A percentile compares a stretch with the other conserved stretches of the same genome.
phyloP scores from a whole-genome alignment of 2,329 filamentous ascomycete species.

The Penicillium sp. region DNA sequence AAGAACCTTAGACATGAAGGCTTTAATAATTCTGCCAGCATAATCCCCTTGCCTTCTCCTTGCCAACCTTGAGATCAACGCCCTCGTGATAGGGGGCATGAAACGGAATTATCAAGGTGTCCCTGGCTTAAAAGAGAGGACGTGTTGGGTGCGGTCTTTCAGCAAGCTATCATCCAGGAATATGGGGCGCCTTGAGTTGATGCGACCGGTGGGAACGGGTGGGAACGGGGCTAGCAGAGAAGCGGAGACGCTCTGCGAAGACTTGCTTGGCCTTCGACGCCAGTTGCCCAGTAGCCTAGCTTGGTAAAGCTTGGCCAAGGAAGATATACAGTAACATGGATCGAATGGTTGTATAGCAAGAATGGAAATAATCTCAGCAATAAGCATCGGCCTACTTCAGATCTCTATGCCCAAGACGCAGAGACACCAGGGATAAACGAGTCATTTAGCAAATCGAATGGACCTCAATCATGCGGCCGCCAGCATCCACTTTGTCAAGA shows the following conservation, averaged over 20 bases:
- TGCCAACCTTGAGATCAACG: too few relatives aligned
- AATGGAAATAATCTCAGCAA: too few relatives aligned
- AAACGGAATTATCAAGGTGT: too few relatives aligned
- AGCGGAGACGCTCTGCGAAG: not conserved
- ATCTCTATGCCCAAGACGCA: not conserved
- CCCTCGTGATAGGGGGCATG: too few relatives aligned
- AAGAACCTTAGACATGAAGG: too few relatives aligned
- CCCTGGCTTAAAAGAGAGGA: slow-evolving; percentile 12
- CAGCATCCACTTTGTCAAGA: not conserved
- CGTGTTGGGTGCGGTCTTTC: too few relatives aligned
- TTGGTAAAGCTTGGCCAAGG: not conserved
- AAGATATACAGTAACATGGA: not conserved
- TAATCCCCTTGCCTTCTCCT: too few relatives aligned
- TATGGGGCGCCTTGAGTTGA: too few relatives aligned
- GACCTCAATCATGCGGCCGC: not conserved
- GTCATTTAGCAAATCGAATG: not conserved
- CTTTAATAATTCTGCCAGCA: too few relatives aligned
- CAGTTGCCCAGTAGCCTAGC: not conserved
- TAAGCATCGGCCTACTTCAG: too few relatives aligned
- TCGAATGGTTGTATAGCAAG: not conserved
- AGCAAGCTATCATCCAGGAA: too few relatives aligned
- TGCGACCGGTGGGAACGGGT: not conserved
- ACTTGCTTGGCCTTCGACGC: not conserved
- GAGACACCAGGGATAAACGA: not conserved
- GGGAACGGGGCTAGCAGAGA: not conserved